Evolutionary conservation across 2,329 filamentous ascomycete genomes (phyloP).

Genomic region (Graphilbum fragrans): DNA sequence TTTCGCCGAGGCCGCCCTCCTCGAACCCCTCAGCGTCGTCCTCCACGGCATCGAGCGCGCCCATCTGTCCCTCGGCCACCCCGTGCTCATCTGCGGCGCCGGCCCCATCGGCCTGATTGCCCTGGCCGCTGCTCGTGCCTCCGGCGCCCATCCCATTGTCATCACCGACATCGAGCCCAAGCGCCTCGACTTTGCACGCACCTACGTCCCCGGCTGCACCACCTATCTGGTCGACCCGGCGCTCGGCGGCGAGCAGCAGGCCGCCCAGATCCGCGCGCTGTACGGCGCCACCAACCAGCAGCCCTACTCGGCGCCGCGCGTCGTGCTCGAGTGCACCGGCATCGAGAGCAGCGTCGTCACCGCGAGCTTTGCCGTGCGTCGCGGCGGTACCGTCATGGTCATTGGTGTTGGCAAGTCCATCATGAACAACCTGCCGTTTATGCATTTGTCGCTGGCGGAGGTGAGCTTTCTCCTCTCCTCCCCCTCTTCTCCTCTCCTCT

Average conservation of each 20-base stretch:
- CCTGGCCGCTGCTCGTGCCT: slow-evolving; percentile 44
- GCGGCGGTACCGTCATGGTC: slow-evolving; percentile 49
- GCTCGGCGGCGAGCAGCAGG: slow-evolving; percentile 35
- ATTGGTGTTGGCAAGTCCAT: slow-evolving; percentile 50
- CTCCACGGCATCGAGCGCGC: slow-evolving; percentile 46
- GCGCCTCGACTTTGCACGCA: slow-evolving; percentile 44
- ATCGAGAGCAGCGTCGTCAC: slow-evolving; percentile 51
- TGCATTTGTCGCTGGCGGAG: slow-evolving; percentile 52
- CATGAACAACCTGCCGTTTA: slow-evolving; percentile 56
- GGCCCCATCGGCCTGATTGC: slow-evolving; percentile 52
- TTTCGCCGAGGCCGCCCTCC: slow-evolving; percentile 47
- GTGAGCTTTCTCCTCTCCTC: slow-evolving; percentile 17
- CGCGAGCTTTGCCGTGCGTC: slow-evolving; percentile 41
- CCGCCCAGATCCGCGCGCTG: slow-evolving; percentile 36
- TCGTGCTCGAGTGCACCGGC: slow-evolving; percentile 54
- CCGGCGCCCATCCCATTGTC: slow-evolving; percentile 50
- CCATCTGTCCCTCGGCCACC: slow-evolving; percentile 39
- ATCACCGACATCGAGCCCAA: slow-evolving; percentile 49
- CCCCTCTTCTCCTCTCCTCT: too few species aligned
- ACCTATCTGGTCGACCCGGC: slow-evolving; percentile 40
- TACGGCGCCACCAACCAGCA: slow-evolving; percentile 38
- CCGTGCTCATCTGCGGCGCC: slow-evolving; percentile 46
- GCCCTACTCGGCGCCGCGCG: slow-evolving; percentile 45
- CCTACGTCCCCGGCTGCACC: slow-evolving; percentile 39
- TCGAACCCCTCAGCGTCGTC: slow-evolving; percentile 53